Evolutionary conservation across 164 flowering plant genomes (phyloP).

Genomic region (Amborella trichopoda): DNA sequence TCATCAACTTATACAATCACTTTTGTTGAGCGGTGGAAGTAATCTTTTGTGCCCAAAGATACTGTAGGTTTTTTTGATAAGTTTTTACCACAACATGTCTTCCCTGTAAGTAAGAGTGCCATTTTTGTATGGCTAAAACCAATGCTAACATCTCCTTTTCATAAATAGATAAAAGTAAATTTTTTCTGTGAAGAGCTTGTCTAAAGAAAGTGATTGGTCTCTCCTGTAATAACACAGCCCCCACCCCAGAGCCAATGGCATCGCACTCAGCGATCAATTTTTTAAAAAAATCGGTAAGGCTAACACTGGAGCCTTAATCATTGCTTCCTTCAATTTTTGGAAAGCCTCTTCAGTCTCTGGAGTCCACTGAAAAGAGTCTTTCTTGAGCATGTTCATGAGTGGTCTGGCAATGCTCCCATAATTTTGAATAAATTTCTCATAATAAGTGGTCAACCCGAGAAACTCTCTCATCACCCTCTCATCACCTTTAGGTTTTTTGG

Average conservation of each 20-base stretch:
- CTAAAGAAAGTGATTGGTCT: not conserved
- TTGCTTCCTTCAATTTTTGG: not conserved
- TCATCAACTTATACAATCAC: not conserved
- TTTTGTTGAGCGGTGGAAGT: not conserved
- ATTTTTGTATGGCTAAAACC: not conserved
- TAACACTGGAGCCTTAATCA: not conserved
- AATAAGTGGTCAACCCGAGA: not conserved
- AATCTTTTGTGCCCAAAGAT: not conserved
- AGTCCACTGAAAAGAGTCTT: not conserved
- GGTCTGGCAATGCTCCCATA: conserved; percentile 2
- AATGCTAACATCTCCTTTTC: not conserved
- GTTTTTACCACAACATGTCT: not conserved
- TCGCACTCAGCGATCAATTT: not conserved
- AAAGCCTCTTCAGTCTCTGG: not conserved
- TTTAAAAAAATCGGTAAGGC: not conserved
- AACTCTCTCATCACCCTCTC: conserved; percentile 3
- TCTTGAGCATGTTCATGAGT: not conserved
- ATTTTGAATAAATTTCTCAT: conserved; percentile 1
- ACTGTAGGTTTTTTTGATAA: conserved; percentile 1
- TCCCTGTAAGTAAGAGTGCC: conserved; percentile 2
- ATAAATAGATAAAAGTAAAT: not conserved
- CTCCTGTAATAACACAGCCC: not conserved
- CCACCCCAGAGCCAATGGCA: not conserved
- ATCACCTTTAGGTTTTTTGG: not conserved
- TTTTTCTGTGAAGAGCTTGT: not conserved